A percentile compares a stretch with the other conserved stretches of the same genome.
phyloP scores from a whole-genome alignment of 148 eudicot species.

The Persicaria tinctoria region DNA sequence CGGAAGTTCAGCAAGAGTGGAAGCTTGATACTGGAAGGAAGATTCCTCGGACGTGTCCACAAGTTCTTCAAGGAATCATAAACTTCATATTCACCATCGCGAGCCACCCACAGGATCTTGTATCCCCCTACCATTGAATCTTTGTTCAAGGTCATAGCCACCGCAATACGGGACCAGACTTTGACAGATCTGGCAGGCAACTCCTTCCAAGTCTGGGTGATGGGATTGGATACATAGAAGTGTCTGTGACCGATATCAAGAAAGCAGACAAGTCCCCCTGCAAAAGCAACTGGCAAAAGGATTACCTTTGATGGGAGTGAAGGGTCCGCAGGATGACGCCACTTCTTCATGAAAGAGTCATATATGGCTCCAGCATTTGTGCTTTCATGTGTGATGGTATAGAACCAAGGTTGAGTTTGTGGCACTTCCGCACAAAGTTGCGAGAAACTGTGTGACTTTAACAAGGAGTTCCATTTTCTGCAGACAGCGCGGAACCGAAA shows the following conservation, averaged over 20 bases:
- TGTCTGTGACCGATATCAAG: constrained; percentile 64
- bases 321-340: constrained; percentile 70
- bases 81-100: constrained; percentile 73
- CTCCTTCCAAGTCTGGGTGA: constrained; percentile 69
- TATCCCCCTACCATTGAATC: constrained; percentile 42
- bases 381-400: constrained; percentile 60
- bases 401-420: constrained; percentile 74
- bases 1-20: constrained; percentile 70
- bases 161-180: constrained; percentile 83
- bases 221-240: constrained; percentile 80
- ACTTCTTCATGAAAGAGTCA: constrained; percentile 58
- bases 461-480: constrained; percentile 71
- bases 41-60: constrained; percentile 56
- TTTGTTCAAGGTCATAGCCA: constrained; percentile 62
- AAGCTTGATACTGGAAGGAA: constrained; percentile 50
- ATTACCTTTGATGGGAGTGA: constrained; percentile 55
- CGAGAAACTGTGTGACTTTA: constrained; percentile 55
- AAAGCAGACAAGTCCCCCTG: constrained; percentile 89
- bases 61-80: constrained; percentile 57
- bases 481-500: constrained; percentile 80
- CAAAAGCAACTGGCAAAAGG: constrained; percentile 81
- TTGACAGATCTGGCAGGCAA: constrained; percentile 55
- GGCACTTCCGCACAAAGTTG: constrained; percentile 54
- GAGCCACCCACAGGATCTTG: constrained; percentile 79
- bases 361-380: constrained; percentile 68